Base-by-base conservation (phyloP, 257 asterid genomes). In the Capsicum chinense region DNA sequence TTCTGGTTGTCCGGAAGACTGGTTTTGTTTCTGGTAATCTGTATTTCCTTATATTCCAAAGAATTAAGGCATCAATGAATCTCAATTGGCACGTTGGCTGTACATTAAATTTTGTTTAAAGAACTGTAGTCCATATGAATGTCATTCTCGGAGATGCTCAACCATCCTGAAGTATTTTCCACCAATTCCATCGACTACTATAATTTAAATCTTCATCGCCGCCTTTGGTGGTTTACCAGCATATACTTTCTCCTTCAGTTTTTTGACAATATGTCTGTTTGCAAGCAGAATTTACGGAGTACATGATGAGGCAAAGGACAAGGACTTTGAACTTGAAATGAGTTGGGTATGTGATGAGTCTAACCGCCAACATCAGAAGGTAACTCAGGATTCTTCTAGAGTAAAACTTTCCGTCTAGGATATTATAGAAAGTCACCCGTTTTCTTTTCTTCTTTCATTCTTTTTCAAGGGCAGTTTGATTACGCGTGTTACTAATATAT, bases 301-400 rank as follows among this genome's bases (percentile, higher is more conserved):
- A 57, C 99, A 96, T 67, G 99, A 96, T 78, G 98, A 96, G 90
- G 99, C 97, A 5, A 96, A 96, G 86, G 99, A 96, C 92, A 96
- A 96, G 92, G 99, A 96, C 70, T 96, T 96, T 83, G 98, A 96
- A 86, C 76, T 96, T 90, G 99, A 96, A 87, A 87, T 96, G 98
- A 93, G 98, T 80, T 96, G 99, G 99, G 94, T 94, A 12, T 96
- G 99, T 79, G 98, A 96, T 11, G 99, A 96, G 88, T 96, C 99
- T 4, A 92, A 92, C 85, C 95, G 98, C 81, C 97, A 91, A 89
- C 99, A 96, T 88, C 94, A 93, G 85, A 96, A 96, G 98, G 99
- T 96, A 91, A 79, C 16, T 19, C 54, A 2, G 79, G 10, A 68
- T 63, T 12, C 37, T 81, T 52, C 52, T 7, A 7, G 37, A 10